A percentile compares a stretch with the other conserved stretches of the same genome.
phyloP scores from a whole-genome alignment of 306 rosid genomes.

The Benincasa hispida region DNA sequence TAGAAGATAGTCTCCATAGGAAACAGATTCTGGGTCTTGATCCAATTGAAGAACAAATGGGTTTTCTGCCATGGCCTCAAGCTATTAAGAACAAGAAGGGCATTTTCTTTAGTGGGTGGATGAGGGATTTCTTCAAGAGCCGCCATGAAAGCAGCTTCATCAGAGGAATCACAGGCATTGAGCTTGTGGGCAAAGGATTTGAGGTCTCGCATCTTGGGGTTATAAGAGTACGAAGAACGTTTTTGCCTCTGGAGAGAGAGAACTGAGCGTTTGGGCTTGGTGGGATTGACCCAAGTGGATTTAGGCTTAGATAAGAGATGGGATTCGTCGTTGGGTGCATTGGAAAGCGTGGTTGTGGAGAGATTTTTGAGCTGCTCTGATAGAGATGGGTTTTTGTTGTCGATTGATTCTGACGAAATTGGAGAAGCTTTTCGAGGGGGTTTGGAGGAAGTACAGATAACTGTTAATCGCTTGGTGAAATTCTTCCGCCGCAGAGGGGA shows the following conservation, averaged over 20 bases:
- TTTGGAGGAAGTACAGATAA: constrained; percentile 33
- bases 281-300: constrained; percentile 85
- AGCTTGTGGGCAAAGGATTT: constrained; percentile 46
- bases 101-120: constrained; percentile 50
- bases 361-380: constrained; percentile 77
- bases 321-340: constrained; percentile 21
- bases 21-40: constrained; percentile 46
- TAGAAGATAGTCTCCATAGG: constrained; percentile 90
- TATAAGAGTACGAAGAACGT: constrained; percentile 36
- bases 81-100: constrained; percentile 64
- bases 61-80: constrained; percentile 87
- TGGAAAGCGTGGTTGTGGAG: constrained; percentile 39
- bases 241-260: constrained; percentile 58
- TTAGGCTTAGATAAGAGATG: constrained; percentile 49
- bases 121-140: constrained; percentile 49
- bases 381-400: constrained; percentile 37
- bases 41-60: constrained; percentile 55
- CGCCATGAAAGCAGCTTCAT: constrained; percentile 34
- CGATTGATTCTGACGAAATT: constrained; percentile 8
- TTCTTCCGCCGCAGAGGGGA: constrained; percentile 13
- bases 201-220: constrained; percentile 54
- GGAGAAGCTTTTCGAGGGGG: constrained; percentile 28
- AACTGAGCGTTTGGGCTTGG: constrained; percentile 55
- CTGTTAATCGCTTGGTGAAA: constrained; percentile 13
- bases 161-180: constrained; percentile 30